Conservation (phyloP, 2,329 filamentous ascomycete species). For the Colletotrichum zoysiae region DNA sequence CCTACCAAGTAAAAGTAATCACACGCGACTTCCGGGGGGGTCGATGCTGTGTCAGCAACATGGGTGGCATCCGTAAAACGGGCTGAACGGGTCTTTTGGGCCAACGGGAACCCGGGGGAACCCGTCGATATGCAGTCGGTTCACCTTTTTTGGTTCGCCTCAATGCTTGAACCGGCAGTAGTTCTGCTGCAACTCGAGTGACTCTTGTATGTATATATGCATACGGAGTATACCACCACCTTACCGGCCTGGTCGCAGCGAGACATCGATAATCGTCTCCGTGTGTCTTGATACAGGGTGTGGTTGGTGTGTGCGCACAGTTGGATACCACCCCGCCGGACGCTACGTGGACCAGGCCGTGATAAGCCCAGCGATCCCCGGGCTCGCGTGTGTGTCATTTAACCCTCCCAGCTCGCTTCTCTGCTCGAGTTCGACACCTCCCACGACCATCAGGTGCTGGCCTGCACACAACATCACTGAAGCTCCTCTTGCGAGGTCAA, state of each 20-base stretch:
- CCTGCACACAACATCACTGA: slow-evolving; percentile 2
- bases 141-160: neutral
- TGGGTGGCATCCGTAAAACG: neutral
- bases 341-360: slow-evolving; percentile 4
- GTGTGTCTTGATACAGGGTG: slow-evolving; percentile 13
- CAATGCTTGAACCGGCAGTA: slow-evolving; percentile 21
- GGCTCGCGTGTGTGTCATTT: neutral
- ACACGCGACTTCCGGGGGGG: slow-evolving; percentile 8
- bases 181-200: slow-evolving; percentile 11
- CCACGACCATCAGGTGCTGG: slow-evolving; percentile 17
- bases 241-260: slow-evolving; percentile 10
- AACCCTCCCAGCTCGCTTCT: neutral
- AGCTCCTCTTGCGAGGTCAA: slow-evolving; percentile 9
- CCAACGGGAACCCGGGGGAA: slow-evolving; percentile 16
- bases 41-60: slow-evolving; percentile 20
- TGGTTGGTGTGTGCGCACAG: neutral
- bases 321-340: slow-evolving; percentile 17
- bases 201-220: slow-evolving; percentile 1
- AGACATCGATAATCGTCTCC: neutral
- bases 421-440: neutral
- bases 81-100: slow-evolving; percentile 6
- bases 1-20: neutral
- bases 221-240: neutral
- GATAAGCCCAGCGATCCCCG: slow-evolving; percentile 33
- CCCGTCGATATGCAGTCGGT: slow-evolving; percentile 1